Conservation (phyloP, 2,329 filamentous ascomycete genomes). For the Graphiopsis chlorocephala region DNA sequence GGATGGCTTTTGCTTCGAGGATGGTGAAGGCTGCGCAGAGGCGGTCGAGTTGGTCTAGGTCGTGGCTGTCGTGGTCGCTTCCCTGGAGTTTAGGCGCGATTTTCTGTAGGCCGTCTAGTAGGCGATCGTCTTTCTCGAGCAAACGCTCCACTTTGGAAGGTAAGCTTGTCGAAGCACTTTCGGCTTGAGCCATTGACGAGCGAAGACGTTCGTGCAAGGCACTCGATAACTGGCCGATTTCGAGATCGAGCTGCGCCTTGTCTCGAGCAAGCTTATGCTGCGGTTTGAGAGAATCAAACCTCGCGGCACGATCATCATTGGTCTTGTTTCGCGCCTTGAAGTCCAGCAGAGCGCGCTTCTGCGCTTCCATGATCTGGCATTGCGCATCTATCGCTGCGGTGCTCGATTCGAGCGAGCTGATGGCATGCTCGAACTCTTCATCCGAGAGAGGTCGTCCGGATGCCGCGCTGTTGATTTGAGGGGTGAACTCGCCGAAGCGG, state of each 20-base stretch:
- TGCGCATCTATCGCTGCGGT: slow-evolving; percentile 65
- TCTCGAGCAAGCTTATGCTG: slow-evolving; percentile 35
- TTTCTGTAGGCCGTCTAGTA: slow-evolving; percentile 64
- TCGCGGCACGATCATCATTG: neutral
- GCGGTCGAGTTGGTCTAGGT: slow-evolving; percentile 53
- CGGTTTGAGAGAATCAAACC: slow-evolving; percentile 14
- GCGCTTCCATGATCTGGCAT: slow-evolving; percentile 58
- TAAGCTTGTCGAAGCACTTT: slow-evolving; percentile 45
- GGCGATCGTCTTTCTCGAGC: slow-evolving; percentile 56
- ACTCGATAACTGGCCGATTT: slow-evolving; percentile 32
- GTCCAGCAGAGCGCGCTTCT: slow-evolving; percentile 60
- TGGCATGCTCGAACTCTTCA: slow-evolving; percentile 59
- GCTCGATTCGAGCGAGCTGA: slow-evolving; percentile 62
- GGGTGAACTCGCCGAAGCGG: slow-evolving; percentile 11
- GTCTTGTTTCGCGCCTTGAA: slow-evolving; percentile 44
- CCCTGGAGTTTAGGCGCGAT: slow-evolving; percentile 60
- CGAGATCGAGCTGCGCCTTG: slow-evolving; percentile 42
- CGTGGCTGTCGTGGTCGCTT: slow-evolving; percentile 46
- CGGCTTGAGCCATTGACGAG: slow-evolving; percentile 48
- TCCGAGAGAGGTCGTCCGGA: slow-evolving; percentile 52
- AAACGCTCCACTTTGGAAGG: slow-evolving; percentile 52
- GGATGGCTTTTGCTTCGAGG: slow-evolving; percentile 42
- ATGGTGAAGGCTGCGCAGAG: slow-evolving; percentile 50
- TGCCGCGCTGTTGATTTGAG: slow-evolving; percentile 12
- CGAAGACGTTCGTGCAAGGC: slow-evolving; percentile 34